phyloP scores from a whole-genome alignment of 2,329 filamentous ascomycete genomes.

The Ophiostoma ulmi region DNA sequence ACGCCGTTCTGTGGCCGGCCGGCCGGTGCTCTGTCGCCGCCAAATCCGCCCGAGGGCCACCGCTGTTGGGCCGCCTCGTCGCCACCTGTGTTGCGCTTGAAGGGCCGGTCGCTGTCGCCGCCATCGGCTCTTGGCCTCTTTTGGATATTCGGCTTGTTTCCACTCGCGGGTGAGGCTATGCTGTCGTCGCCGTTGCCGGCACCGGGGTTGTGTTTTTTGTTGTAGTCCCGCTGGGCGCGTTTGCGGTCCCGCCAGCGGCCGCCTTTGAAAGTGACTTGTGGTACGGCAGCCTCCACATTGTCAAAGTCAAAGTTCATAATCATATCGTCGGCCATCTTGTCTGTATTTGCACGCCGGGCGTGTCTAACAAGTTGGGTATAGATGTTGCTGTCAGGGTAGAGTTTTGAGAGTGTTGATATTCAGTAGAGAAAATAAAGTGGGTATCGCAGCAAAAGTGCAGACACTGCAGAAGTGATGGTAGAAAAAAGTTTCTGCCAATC shows the following conservation, averaged over 20 bases:
- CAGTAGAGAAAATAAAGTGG: conserved; percentile 10
- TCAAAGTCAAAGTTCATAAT: conserved; percentile 84
- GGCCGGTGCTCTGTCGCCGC: conserved; percentile 38
- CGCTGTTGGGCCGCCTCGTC: conserved; percentile 5
- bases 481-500: conserved; percentile 24
- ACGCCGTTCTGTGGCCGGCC: conserved; percentile 39
- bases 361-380: neutral
- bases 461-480: conserved; percentile 1
- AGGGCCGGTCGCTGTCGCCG: conserved; percentile 20
- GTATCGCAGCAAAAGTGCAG: neutral
- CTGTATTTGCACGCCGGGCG: neutral
- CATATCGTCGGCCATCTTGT: conserved; percentile 85
- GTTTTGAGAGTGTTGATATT: neutral
- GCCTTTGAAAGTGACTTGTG: conserved; percentile 68
- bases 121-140: conserved; percentile 19
- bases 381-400: neutral
- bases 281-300: conserved; percentile 56
- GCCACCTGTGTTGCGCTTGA: conserved; percentile 24
- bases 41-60: conserved; percentile 17
- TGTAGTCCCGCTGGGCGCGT: conserved; percentile 63
- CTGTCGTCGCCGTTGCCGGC: neutral
- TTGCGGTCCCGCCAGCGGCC: conserved; percentile 90
- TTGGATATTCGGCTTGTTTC: conserved; percentile 1
- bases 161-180: neutral
- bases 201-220: conserved; percentile 28